phyloP scores from a whole-genome alignment of 768 basidiomycete species.

The Xerocomellus chrysenteron region DNA sequence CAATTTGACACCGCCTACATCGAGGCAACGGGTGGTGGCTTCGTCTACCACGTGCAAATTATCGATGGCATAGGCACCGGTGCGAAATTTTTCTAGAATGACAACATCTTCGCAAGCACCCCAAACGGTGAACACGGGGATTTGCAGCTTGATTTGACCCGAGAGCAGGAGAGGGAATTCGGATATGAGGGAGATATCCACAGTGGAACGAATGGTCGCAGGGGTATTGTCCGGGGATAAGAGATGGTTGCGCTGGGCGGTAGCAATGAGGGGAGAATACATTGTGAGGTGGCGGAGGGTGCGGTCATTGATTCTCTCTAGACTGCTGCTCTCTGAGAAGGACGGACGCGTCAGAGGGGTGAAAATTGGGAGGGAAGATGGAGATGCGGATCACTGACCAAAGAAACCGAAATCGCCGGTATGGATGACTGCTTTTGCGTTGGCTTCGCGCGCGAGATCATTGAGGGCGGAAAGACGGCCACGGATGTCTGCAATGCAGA shows the following conservation, averaged over 20 bases:
- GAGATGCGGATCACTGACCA: slow-evolving; percentile 45
- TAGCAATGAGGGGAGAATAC: slow-evolving; percentile 92
- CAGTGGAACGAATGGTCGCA: slow-evolving; percentile 65
- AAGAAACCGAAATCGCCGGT: slow-evolving; percentile 99
- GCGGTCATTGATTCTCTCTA: slow-evolving; percentile 90
- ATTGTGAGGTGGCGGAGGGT: slow-evolving; percentile 94
- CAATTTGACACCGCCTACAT: slow-evolving; percentile 91
- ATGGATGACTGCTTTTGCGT: slow-evolving; percentile 92
- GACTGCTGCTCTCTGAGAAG: slow-evolving; percentile 64
- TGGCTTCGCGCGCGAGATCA: slow-evolving; percentile 82
- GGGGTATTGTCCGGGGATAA: slow-evolving; percentile 70
- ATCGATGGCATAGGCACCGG: slow-evolving; percentile 75
- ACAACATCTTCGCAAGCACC: slow-evolving; percentile 96
- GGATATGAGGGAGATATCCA: slow-evolving; percentile 78
- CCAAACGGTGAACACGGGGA: slow-evolving; percentile 96
- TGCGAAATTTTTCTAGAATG: slow-evolving; percentile 90
- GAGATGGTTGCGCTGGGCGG: slow-evolving; percentile 77
- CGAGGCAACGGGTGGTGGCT: slow-evolving; percentile 88
- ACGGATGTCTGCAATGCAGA: slow-evolving; percentile 93
- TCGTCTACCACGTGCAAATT: slow-evolving; percentile 95
- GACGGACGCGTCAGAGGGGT: slow-evolving; percentile 20
- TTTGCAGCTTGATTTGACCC: slow-evolving; percentile 85
- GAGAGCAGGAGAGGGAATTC: slow-evolving; percentile 92
- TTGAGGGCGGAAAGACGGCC: slow-evolving; percentile 88
- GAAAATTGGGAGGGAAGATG: background rate